These are phyloP conservation scores for Cyberlindnera bimundalis DNA, from an alignment of 805 yeast genomes.

Conservation along the genomic window DNA sequence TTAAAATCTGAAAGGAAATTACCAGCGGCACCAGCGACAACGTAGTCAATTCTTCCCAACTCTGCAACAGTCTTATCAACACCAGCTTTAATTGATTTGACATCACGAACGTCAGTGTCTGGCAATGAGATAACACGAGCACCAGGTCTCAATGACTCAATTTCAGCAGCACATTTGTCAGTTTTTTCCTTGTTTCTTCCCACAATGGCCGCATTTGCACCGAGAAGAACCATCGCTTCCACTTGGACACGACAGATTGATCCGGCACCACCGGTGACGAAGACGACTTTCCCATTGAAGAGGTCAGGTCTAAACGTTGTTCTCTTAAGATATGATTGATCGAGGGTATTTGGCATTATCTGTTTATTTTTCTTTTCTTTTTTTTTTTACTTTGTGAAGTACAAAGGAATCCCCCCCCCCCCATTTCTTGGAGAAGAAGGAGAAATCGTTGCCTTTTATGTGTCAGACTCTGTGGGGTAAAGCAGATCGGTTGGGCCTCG, in stretches of 20 bases:
- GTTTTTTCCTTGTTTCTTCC: constrained; percentile 77
- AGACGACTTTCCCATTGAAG: constrained; percentile 80
- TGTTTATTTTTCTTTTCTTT: too few relatives aligned
- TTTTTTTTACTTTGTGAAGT: too few relatives aligned
- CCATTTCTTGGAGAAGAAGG: too few relatives aligned
- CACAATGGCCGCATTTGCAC: constrained; percentile 82
- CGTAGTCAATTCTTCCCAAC: constrained; percentile 79
- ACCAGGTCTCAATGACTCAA: constrained; percentile 52
- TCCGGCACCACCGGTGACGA: constrained; percentile 96
- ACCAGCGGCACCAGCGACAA: constrained; percentile 96
- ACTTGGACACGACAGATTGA: constrained; percentile 90
- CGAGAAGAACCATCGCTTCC: constrained; percentile 77
- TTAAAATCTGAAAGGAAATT: constrained; percentile 82
- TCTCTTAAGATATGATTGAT: constrained; percentile 26
- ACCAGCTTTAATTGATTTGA: constrained; percentile 56
- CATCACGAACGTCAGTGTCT: constrained; percentile 74
- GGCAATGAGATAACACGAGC: constrained; percentile 70
- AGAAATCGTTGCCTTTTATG: neutral
- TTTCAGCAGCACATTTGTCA: constrained; percentile 60
- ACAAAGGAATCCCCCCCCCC: too few relatives aligned
- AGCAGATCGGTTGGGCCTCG: neutral
- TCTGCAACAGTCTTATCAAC: constrained; percentile 60
- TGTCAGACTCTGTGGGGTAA: neutral
- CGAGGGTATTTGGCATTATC: constrained; percentile 21
- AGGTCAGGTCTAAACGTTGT: constrained; percentile 52